Base-by-base conservation (phyloP, 2,329 filamentous ascomycete species). In the Raffaelea albimanens region DNA sequence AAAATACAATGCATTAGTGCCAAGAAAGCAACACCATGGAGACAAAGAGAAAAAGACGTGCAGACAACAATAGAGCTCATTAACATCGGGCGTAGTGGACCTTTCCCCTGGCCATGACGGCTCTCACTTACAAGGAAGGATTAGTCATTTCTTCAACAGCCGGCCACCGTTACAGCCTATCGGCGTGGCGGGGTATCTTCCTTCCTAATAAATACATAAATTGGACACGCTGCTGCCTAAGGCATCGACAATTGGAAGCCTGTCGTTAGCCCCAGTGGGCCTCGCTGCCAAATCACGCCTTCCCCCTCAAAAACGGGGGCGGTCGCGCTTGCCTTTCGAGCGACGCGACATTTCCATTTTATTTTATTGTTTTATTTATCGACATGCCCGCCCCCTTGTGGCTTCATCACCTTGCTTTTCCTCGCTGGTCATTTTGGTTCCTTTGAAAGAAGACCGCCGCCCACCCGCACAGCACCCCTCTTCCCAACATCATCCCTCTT, bases 331-430 rank as follows among this genome's bases (percentile, higher is more conserved):
- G 39, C 51, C 48, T n/a, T n/a, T 39, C 19, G n/a, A 51, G 48
- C 45, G 53, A 55, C 53, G 53, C 53, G 53, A 55, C 53, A 55
- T 44, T 50, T 50, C 34, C 47, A 39, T 40, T 52, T 36, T 48
- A 21, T 46, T 42, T 25, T 42, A 40, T 43, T 46, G 34, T 46
- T 46, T 47, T 41, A 40, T 46, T 44, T 46, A 44, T 39, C 29
- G 18, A 29, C 14, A 44, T 21, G 31, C 31, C 22, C 11, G 38
- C 16, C 21, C 25, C n/a, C 21, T 43, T 29, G 13, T 38, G 18
- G 38, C 43, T 42, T 44, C 42, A 34, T 25, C 40, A 20, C 23
- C 36, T 20, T 43, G 16, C 21, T n/a, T 21, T 36, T 34, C 40
- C 16, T 16, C 18, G 43, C 25, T 23, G 33, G 25, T 20, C 22